phyloP scores from a whole-genome alignment of 2,329 filamentous ascomycete genomes.

The Thermothelomyces thermophilus region DNA sequence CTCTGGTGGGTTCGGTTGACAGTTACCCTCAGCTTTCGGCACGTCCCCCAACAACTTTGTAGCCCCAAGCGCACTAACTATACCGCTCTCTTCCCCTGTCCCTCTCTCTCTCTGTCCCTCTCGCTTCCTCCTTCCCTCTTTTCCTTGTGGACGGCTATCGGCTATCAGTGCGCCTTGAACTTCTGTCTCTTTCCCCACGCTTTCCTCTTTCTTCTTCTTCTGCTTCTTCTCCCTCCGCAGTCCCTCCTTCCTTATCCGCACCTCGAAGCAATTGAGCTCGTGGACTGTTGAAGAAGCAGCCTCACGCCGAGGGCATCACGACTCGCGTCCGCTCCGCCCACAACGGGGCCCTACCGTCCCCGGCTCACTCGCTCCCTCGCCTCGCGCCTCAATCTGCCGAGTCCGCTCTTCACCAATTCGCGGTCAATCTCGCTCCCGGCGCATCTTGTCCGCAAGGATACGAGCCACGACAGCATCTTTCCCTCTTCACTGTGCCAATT shows the following conservation, averaged over 20 bases:
- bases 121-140: too few relatives aligned
- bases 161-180: constrained; percentile 17
- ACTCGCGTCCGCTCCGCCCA: constrained; percentile 20
- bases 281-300: constrained; percentile 21
- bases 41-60: constrained; percentile 16
- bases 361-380: constrained; percentile 2
- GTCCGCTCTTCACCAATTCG: constrained; percentile 5
- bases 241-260: constrained; percentile 22
- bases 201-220: constrained; percentile 11
- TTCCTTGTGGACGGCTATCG: constrained; percentile 8
- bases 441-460: background rate
- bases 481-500: constrained; percentile 5
- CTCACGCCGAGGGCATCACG: constrained; percentile 20
- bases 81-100: too few relatives aligned
- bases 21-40: constrained; percentile 17
- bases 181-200: constrained; percentile 15
- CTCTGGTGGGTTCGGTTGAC: constrained; percentile 19
- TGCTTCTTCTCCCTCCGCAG: constrained; percentile 7
- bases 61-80: constrained; percentile 10
- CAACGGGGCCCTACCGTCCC: constrained; percentile 7
- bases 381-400: constrained; percentile 4
- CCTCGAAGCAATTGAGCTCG: constrained; percentile 16
- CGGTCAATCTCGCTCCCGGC: constrained; percentile 4
- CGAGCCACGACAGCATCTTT: background rate
- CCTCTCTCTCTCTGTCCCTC: too few relatives aligned